These are phyloP conservation scores for Elasticomyces elasticus DNA, from an alignment of 495 filamentous ascomycete species.

Conservation along the genomic window DNA sequence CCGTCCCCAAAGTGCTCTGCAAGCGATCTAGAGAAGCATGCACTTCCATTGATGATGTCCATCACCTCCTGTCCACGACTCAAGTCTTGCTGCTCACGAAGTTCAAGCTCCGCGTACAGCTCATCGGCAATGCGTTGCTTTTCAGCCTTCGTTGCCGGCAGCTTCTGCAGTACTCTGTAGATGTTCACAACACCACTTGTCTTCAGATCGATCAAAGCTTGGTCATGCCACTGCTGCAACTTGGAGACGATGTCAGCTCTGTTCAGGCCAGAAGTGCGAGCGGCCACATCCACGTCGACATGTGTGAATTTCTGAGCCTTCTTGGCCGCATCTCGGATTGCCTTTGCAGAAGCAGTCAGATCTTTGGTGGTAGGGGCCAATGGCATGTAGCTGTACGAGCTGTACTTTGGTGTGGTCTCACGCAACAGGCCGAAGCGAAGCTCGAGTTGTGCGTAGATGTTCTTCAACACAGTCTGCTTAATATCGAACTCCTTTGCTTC, in stretches of 20 bases:
- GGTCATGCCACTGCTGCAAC: slow-evolving; percentile 40
- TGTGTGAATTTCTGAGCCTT: slow-evolving; percentile 28
- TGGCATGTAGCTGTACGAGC: slow-evolving; percentile 39
- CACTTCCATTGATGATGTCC: slow-evolving; percentile 37
- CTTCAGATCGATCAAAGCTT: slow-evolving; percentile 37
- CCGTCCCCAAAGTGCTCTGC: slow-evolving; percentile 48
- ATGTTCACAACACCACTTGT: slow-evolving; percentile 40
- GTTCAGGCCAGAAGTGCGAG: slow-evolving; percentile 11
- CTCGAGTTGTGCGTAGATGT: slow-evolving; percentile 45
- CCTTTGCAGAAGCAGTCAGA: slow-evolving; percentile 25
- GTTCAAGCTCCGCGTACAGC: slow-evolving; percentile 41
- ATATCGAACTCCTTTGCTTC: slow-evolving; percentile 42
- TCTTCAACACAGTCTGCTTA: slow-evolving; percentile 30
- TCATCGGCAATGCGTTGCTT: slow-evolving; percentile 33
- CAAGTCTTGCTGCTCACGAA: slow-evolving; percentile 41
- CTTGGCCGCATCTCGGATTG: slow-evolving; percentile 29
- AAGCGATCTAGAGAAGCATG: slow-evolving; percentile 38
- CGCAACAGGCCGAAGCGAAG: slow-evolving; percentile 45
- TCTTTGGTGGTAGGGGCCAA: slow-evolving; percentile 21
- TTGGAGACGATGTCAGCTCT: slow-evolving; percentile 40
- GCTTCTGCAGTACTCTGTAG: slow-evolving; percentile 37
- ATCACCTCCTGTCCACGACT: slow-evolving; percentile 39
- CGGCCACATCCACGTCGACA: slow-evolving; percentile 39
- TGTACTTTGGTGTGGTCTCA: slow-evolving; percentile 46
- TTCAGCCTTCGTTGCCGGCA: slow-evolving; percentile 35